Conservation (phyloP, 805 yeast genomes). For the Barnettozyma californica region DNA sequence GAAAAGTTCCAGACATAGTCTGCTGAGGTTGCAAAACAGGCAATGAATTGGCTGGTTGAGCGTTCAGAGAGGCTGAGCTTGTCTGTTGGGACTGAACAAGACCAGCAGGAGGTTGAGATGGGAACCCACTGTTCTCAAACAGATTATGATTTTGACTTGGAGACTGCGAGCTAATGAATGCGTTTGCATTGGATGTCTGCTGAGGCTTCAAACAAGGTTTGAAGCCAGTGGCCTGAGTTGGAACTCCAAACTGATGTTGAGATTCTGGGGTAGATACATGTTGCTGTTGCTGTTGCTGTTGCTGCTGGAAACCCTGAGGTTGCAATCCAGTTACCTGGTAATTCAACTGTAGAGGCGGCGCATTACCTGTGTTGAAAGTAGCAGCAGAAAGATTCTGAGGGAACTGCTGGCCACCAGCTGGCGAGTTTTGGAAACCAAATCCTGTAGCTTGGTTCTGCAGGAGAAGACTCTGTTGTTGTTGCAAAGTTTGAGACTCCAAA, state of each 20-base stretch:
- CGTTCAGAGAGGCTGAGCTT: background rate
- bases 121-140: background rate
- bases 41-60: constrained; percentile 17
- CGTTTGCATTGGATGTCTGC: constrained; percentile 16
- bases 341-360: constrained; percentile 9
- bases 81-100: constrained; percentile 3
- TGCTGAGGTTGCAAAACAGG: background rate
- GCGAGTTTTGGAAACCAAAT: constrained; percentile 29
- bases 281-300: constrained; percentile 5
- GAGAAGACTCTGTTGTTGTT: constrained; percentile 3
- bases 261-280: background rate
- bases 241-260: background rate
- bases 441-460: background rate
- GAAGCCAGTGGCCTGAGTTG: background rate
- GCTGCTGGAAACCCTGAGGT: constrained; percentile 27
- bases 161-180: background rate
- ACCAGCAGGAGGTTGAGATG: background rate
- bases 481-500: constrained; percentile 31
- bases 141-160: background rate
- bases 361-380: background rate
- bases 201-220: background rate
- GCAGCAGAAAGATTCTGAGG: background rate
- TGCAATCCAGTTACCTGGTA: constrained; percentile 27
- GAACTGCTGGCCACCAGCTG: constrained; percentile 18
- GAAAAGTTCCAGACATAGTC: background rate